Evolutionary conservation across 1,284 basidiomycete genomes (phyloP).

Genomic region (Moesziomyces parantarcticus): DNA sequence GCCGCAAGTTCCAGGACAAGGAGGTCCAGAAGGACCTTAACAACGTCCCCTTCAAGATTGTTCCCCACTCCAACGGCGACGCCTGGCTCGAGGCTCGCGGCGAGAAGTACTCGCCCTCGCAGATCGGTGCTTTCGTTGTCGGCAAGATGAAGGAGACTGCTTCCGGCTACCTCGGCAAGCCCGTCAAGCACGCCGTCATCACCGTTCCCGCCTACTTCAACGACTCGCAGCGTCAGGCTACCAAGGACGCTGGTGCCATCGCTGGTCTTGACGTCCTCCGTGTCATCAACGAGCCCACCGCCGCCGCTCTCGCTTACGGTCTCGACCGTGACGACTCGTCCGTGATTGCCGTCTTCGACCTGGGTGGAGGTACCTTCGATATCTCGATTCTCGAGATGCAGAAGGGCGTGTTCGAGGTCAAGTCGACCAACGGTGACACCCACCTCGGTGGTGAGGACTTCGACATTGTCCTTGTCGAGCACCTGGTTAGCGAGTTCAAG

Average conservation of each 20-base stretch:
- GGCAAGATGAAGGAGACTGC: conserved; percentile 97
- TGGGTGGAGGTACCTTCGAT: conserved; percentile 95
- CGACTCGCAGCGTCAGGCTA: conserved; percentile 97
- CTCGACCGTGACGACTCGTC: conserved; percentile 58
- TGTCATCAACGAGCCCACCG: conserved; percentile 98
- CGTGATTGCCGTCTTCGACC: conserved; percentile 91
- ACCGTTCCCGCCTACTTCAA: conserved; percentile 99
- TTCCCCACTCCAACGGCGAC: conserved; percentile 74
- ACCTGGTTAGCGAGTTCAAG: conserved; percentile 92
- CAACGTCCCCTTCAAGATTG: conserved; percentile 79
- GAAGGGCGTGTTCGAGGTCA: conserved; percentile 98
- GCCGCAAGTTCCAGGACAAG: conserved; percentile 89
- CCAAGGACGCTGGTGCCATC: conserved; percentile 96
- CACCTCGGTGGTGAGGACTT: conserved; percentile 99
- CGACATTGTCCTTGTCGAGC: conserved; percentile 87
- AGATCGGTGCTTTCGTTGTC: conserved; percentile 83
- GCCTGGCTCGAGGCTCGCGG: conserved; percentile 80
- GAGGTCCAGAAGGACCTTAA: conserved; percentile 91
- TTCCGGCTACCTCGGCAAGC: conserved; percentile 89
- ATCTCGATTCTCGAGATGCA: conserved; percentile 99
- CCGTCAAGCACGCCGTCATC: conserved; percentile 88
- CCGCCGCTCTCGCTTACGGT: conserved; percentile 93
- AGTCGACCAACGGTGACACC: conserved; percentile 98
- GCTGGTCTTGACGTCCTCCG: conserved; percentile 96
- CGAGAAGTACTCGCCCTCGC: conserved; percentile 73